phyloP scores from a whole-genome alignment of 805 yeast genomes.

The Scheffersomyces coipomensis region DNA sequence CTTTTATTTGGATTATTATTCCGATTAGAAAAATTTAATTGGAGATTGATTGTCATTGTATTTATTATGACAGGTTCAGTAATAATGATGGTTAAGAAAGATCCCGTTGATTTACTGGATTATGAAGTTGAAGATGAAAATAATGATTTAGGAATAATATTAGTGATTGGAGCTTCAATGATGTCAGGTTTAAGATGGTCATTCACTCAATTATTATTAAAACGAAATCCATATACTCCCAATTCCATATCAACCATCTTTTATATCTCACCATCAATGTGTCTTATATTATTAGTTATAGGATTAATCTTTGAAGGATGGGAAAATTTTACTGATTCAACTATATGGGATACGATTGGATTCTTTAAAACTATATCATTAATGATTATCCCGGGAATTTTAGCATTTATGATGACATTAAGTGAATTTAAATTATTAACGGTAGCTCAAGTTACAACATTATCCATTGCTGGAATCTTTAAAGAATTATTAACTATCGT shows the following conservation, averaged over 20 bases:
- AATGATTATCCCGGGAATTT: conserved; percentile 75
- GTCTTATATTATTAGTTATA: conserved; percentile 53
- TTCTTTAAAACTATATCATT: conserved; percentile 51
- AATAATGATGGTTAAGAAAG: conserved; percentile 71
- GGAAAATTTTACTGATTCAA: conserved; percentile 45
- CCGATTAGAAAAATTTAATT: conserved; percentile 69
- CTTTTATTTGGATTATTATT: conserved; percentile 83
- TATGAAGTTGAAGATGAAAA: conserved; percentile 5
- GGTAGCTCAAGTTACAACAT: conserved; percentile 78
- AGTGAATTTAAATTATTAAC: conserved; percentile 83
- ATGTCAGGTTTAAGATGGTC: conserved; percentile 95
- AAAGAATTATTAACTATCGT: conserved; percentile 87
- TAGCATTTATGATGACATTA: conserved; percentile 87
- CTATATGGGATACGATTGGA: conserved; percentile 68
- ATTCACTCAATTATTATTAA: conserved; percentile 79
- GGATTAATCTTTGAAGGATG: conserved; percentile 76
- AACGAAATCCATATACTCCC: conserved; percentile 50
- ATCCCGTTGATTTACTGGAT: not conserved
- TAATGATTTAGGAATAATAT: conserved; percentile 56
- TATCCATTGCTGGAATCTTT: conserved; percentile 89
- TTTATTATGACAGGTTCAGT: conserved; percentile 81
- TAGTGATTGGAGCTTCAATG: conserved; percentile 76
- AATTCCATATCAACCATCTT: conserved; percentile 84
- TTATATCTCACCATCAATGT: conserved; percentile 85
- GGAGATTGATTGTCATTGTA: conserved; percentile 69